Base-by-base conservation (phyloP, 768 basidiomycete genomes). In the Auriculariales sp. region DNA sequence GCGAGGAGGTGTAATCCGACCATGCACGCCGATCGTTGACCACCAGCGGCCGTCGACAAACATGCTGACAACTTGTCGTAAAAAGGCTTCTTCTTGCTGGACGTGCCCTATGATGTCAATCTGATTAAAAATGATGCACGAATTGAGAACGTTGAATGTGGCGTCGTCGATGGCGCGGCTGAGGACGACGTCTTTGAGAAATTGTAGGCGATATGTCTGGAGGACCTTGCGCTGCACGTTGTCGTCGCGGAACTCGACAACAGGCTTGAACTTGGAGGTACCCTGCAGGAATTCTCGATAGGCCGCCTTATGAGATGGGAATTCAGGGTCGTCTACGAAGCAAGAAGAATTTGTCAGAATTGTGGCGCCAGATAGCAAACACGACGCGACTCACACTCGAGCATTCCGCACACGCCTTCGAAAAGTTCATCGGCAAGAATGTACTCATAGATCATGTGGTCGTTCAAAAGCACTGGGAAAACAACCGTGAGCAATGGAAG, bases 41-140 rank as follows among this genome's bases (percentile, higher is more conserved):
- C 39, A 44, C 39, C 30, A 22, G 29, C 48, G 46, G 54, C 30
- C 29, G 54, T 51, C 46, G 35, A 84, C 78, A 62, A 88, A 87
- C 33, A 86, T 64, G 36, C 70, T 66, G 30, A 94, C 84, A 12
- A 97, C 74, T 45, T 91, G 83, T 29, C 73, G 71, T 30, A 97
- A 69, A 61, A 97, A 86, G 10, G 65, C 61, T 2, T 73, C 74
- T 57, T 95, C 87, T 51, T 72, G 75, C 61, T 91, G 86, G 29
- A 98, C 76, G 59, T 94, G 81, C 46, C 73, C 78, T 59, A 99
- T 92, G 59, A 99, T 97, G 65, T 99, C 95, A 58, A 94, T 91
- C 63, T 99, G 94, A 67, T 98, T 95, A 75, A 93, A 98, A 61
- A 97, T 90, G 63, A 99, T 91, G 66, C 88, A 88, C 2, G 90